These are phyloP conservation scores for Gossypium gossypioides DNA, from an alignment of 441 rosid genomes.

Conservation along the genomic window DNA sequence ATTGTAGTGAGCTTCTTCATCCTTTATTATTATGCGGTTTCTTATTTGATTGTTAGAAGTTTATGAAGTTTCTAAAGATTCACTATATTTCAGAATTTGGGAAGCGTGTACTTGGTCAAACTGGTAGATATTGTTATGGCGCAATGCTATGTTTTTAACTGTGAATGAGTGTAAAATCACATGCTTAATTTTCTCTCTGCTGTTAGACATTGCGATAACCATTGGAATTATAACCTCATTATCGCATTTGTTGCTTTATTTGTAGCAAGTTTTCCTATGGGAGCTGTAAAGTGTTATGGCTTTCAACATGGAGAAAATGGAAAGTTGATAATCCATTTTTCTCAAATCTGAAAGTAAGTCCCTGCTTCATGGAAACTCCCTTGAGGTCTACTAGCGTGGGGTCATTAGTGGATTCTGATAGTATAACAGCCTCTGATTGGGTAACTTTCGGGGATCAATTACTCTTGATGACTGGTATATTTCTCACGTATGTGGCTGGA, in stretches of 20 bases:
- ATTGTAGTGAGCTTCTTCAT: neutral
- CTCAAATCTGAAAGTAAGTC: constrained; percentile 24
- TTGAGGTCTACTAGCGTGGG: constrained; percentile 36
- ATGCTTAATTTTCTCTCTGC: neutral
- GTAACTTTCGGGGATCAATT: constrained; percentile 56
- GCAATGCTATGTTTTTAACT: neutral
- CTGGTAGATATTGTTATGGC: neutral
- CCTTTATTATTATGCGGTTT: neutral
- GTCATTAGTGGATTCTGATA: constrained; percentile 45
- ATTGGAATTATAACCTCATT: neutral
- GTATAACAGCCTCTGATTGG: constrained; percentile 40
- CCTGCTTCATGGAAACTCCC: constrained; percentile 21
- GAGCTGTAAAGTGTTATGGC: constrained; percentile 26
- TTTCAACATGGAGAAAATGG: constrained; percentile 19
- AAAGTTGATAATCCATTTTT: constrained; percentile 8
- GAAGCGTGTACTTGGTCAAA: neutral
- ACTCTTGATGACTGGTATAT: constrained; percentile 58
- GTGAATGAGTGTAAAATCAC: neutral
- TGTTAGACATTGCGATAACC: neutral
- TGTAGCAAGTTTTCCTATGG: constrained; percentile 29
- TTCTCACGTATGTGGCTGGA: constrained; percentile 79
- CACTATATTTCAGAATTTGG: neutral
- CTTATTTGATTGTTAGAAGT: neutral
- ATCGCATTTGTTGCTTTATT: neutral
- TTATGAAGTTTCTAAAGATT: neutral